Percentiles rank a stretch among this genome's conserved stretches.
These are phyloP conservation scores for Pterothamnion heteromorphum DNA, from an alignment of 31 red algal genomes.

Conservation along the genomic window DNA sequence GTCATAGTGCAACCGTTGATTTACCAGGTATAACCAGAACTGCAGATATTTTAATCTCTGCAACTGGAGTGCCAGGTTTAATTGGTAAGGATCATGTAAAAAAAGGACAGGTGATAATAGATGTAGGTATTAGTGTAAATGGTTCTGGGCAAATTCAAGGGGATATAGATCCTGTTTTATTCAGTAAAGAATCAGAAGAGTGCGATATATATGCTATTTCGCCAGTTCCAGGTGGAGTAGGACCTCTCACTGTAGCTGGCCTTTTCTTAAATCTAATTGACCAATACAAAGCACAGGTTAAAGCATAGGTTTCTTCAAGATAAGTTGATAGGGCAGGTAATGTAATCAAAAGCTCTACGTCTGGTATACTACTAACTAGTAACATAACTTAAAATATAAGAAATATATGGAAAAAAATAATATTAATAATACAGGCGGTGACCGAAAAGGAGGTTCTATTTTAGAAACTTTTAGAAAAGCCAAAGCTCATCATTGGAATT, in stretches of 20 bases:
- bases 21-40: background rate
- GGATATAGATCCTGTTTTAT: slow-evolving; percentile 67
- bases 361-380: too few species aligned
- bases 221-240: slow-evolving; percentile 88
- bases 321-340: too few species aligned
- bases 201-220: slow-evolving; percentile 66
- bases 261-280: slow-evolving; percentile 62
- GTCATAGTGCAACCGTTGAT: background rate
- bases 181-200: slow-evolving; percentile 35
- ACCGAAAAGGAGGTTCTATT: too few species aligned
- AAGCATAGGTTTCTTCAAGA: too few species aligned
- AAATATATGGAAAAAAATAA: too few species aligned
- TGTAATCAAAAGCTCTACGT: too few species aligned
- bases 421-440: too few species aligned
- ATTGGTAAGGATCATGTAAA: background rate
- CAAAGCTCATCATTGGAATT: too few species aligned
- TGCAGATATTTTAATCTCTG: background rate
- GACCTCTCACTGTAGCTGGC: slow-evolving; percentile 92
- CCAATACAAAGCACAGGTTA: too few species aligned
- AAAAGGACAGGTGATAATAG: background rate
- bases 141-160: slow-evolving; percentile 56
- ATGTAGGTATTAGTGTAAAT: background rate
- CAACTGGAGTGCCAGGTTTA: background rate
- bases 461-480: too few species aligned
- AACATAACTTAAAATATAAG: too few species aligned